phyloP scores from a whole-genome alignment of 2,329 filamentous ascomycete species.

The Aspergillus ochraceoroseus region DNA sequence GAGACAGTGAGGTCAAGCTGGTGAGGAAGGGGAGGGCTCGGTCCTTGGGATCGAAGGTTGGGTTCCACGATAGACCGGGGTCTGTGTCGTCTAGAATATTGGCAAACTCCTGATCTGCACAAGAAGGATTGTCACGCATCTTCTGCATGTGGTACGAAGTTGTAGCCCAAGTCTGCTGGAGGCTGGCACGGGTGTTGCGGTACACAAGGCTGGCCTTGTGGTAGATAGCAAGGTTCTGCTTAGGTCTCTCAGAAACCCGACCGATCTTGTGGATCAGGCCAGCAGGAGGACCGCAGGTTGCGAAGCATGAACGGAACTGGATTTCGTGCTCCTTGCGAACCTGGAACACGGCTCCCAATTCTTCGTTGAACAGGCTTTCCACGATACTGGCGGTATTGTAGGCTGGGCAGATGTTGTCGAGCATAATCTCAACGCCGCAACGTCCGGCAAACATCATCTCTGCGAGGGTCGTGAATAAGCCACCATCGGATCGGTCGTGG shows the following conservation, averaged over 20 bases:
- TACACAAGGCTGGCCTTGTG: conserved; percentile 66
- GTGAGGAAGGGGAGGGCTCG: conserved; percentile 65
- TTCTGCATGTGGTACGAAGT: conserved; percentile 91
- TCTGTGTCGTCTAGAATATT: conserved; percentile 69
- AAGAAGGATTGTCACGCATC: conserved; percentile 79
- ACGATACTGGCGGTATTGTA: conserved; percentile 62
- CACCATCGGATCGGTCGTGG: conserved; percentile 90
- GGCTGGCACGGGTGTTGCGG: conserved; percentile 61
- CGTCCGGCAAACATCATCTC: conserved; percentile 99
- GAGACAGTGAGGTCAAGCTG: conserved; percentile 53
- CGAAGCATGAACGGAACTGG: conserved; percentile 83
- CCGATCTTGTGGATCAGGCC: conserved; percentile 82
- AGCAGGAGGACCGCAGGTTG: conserved; percentile 76
- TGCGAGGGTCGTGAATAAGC: conserved; percentile 79
- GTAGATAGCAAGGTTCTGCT: conserved; percentile 72
- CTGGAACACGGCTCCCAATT: conserved; percentile 94
- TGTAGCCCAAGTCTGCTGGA: conserved; percentile 83
- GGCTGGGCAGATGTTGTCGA: conserved; percentile 62
- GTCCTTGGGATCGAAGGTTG: conserved; percentile 75
- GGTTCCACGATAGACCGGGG: conserved; percentile 76
- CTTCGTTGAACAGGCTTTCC: conserved; percentile 87
- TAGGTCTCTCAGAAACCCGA: conserved; percentile 60
- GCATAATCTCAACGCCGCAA: conserved; percentile 77
- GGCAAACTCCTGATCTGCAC: conserved; percentile 76
- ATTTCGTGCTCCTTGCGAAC: conserved; percentile 78